These are phyloP conservation scores for Allomyces javanicus DNA, from an alignment of 192 early-diverging fungal species.

Conservation along the genomic window DNA sequence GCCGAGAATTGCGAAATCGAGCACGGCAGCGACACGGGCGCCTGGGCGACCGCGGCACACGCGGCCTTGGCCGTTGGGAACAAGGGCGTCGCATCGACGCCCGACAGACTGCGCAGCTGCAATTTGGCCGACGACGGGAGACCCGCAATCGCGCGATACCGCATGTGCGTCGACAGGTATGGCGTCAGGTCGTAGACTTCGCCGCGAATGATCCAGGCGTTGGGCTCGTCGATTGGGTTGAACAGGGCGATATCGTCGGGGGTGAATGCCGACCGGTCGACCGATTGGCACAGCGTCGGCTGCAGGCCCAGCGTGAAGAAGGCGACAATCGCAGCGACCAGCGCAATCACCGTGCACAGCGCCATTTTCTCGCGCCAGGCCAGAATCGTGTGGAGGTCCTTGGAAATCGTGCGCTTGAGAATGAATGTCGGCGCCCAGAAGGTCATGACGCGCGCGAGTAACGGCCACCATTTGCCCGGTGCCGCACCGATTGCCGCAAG, in stretches of 20 bases:
- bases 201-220: conserved; percentile 52
- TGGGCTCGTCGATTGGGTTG: neutral
- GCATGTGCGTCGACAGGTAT: conserved; percentile 9
- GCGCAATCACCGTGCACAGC: conserved; percentile 58
- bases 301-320: neutral
- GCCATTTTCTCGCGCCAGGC: conserved; percentile 66
- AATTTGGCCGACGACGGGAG: too few species aligned
- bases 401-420: conserved; percentile 17
- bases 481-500: too few species aligned
- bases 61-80: neutral
- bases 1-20: neutral
- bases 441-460: conserved; percentile 44
- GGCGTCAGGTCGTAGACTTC: conserved; percentile 61
- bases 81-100: neutral
- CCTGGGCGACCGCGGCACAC: neutral
- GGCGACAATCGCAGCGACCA: conserved; percentile 49
- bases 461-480: conserved; percentile 23
- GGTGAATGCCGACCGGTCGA: too few species aligned
- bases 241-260: conserved; percentile 28
- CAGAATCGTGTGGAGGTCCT: conserved; percentile 36
- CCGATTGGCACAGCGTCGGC: neutral
- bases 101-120: neutral
- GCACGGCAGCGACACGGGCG: neutral
- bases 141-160: neutral
- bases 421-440: conserved; percentile 48